Conservation (phyloP, 768 basidiomycete genomes). For the Phlebiopsis gigantea region DNA sequence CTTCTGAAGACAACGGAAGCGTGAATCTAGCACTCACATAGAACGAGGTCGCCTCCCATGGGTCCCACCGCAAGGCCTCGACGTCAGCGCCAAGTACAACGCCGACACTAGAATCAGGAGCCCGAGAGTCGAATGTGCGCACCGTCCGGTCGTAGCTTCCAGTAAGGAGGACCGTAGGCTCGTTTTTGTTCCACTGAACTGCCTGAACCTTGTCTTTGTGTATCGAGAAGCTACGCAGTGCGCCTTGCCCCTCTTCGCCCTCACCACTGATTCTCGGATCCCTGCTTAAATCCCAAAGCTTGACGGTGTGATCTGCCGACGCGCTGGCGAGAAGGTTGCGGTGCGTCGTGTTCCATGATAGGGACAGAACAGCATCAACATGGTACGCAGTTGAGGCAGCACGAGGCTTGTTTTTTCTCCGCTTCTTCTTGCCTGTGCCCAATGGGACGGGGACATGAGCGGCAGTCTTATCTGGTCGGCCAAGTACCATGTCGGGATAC, state of each 20-base stretch:
- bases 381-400: conserved; percentile 62
- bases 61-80: conserved; percentile 93
- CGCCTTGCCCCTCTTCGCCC: conserved; percentile 43
- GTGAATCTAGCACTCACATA: conserved; percentile 58
- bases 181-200: conserved; percentile 89
- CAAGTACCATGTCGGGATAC: conserved; percentile 89
- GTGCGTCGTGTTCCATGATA: conserved; percentile 89
- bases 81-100: conserved; percentile 87
- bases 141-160: conserved; percentile 95
- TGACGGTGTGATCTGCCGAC: conserved; percentile 92
- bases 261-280: conserved; percentile 49
- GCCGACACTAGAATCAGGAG: conserved; percentile 79
- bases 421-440: conserved; percentile 97
- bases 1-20: neutral
- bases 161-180: conserved; percentile 86
- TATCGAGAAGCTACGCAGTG: conserved; percentile 79
- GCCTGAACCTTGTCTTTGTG: conserved; percentile 95
- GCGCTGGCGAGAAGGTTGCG: conserved; percentile 90
- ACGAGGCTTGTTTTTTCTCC: conserved; percentile 77
- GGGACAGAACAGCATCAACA: conserved; percentile 88
- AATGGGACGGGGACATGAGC: conserved; percentile 72
- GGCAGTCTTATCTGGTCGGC: conserved; percentile 79
- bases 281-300: conserved; percentile 91
- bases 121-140: conserved; percentile 87
- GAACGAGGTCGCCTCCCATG: conserved; percentile 84